phyloP scores from a whole-genome alignment of 305 asterid genomes.

The Fraxinus baroniana region DNA sequence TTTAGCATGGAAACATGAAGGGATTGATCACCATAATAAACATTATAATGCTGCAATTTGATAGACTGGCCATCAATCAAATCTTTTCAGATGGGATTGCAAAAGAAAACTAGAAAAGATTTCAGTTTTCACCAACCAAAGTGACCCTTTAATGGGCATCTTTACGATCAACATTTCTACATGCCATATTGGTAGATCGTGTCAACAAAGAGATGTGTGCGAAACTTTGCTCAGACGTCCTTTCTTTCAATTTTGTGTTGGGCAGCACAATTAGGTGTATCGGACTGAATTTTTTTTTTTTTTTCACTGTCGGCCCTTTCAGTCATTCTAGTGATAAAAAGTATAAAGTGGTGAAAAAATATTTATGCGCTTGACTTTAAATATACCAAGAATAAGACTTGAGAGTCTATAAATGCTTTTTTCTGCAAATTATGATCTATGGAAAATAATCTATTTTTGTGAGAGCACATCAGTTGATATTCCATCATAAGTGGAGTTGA shows the following conservation, averaged over 20 bases:
- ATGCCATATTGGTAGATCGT: slow-evolving; percentile 3
- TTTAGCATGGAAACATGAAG: slow-evolving; percentile 23
- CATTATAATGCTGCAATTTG: slow-evolving; percentile 20
- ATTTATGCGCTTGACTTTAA: background rate
- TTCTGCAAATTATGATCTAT: background rate
- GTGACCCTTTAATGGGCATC: slow-evolving; percentile 39
- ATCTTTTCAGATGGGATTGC: slow-evolving; percentile 24
- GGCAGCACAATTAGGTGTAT: background rate
- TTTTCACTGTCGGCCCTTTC: background rate
- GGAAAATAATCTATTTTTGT: background rate
- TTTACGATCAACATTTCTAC: slow-evolving; percentile 15
- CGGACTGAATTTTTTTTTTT: background rate
- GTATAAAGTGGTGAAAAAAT: background rate
- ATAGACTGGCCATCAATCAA: slow-evolving; percentile 28
- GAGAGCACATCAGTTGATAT: background rate
- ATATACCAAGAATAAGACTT: background rate
- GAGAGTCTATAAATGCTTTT: background rate
- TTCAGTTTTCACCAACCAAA: slow-evolving; percentile 32
- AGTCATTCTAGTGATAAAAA: background rate
- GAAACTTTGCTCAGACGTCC: background rate
- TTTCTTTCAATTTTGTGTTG: background rate
- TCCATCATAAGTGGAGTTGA: background rate
- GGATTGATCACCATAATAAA: slow-evolving; percentile 32
- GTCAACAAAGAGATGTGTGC: background rate
- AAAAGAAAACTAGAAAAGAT: slow-evolving; percentile 1